A percentile compares a stretch with the other conserved stretches of the same genome.
Conservation (phyloP, 163 green algal genomes). For the Prototheca stagnorum region DNA sequence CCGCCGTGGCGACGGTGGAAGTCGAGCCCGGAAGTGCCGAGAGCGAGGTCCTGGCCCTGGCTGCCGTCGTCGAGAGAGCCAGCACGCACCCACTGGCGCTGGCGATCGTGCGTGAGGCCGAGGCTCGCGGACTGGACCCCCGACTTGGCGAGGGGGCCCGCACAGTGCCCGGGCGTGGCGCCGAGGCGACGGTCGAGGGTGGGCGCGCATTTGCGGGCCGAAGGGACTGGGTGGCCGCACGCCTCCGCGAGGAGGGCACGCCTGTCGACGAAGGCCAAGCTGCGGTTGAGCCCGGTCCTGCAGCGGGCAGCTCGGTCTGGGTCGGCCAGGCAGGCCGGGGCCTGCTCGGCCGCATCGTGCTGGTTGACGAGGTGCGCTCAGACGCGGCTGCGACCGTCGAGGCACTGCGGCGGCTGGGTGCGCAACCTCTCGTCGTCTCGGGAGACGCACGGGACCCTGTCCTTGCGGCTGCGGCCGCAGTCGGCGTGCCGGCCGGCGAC, state of each 20-base stretch:
- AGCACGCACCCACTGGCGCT: constrained; percentile 69
- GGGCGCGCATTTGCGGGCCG: too few species aligned
- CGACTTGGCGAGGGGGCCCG: too few species aligned
- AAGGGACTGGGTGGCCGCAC: too few species aligned
- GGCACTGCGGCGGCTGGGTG: constrained; percentile 23
- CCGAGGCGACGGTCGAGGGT: too few species aligned
- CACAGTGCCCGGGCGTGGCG: too few species aligned
- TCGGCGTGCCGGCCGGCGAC: constrained; percentile 38
- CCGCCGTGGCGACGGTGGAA: constrained; percentile 37
- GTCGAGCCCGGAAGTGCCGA: too few species aligned
- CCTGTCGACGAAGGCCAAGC: too few species aligned
- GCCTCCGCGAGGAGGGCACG: too few species aligned
- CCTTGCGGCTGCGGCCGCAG: constrained; percentile 27
- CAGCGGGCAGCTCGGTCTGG: too few species aligned
- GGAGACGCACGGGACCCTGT: constrained; percentile 47
- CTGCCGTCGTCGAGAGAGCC: constrained; percentile 49
- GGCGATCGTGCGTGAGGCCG: constrained; percentile 44
- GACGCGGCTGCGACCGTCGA: constrained; percentile 44
- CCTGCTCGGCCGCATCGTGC: constrained; percentile 40
- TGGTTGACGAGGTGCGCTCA: constrained; percentile 47
- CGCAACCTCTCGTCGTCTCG: constrained; percentile 51
- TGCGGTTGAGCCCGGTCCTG: too few species aligned
- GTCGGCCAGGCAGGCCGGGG: too few species aligned
- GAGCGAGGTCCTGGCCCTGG: constrained; percentile 45
- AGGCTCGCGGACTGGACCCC: too few species aligned